A percentile compares a stretch with the other conserved stretches of the same genome.
Conservation (phyloP, 202 grass and related monocot genomes). For the Panicum hallii region DNA sequence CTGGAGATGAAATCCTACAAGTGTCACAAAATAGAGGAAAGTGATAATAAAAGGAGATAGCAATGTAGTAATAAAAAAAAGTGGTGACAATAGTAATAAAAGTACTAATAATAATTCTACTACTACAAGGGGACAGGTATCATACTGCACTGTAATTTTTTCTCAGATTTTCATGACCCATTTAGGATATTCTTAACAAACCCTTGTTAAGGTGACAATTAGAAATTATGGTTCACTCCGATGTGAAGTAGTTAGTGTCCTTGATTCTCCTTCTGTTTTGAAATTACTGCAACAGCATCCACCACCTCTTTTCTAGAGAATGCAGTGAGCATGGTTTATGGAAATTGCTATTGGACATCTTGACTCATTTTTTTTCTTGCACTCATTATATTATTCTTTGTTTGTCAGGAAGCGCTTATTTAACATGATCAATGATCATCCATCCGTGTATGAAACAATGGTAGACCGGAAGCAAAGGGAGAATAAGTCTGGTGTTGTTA, state of each 20-base stretch:
- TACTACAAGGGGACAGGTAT: not conserved
- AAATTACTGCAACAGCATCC: not conserved
- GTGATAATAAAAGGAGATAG: not conserved
- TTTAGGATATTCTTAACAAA: not conserved
- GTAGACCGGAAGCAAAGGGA: conserved; percentile 59
- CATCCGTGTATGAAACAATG: conserved; percentile 74
- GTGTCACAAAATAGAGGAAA: not conserved
- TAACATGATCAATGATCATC: conserved; percentile 81
- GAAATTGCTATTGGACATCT: not conserved
- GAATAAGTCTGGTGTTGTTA: conserved; percentile 63
- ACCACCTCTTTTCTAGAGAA: not conserved
- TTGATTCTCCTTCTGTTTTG: conserved; percentile 10
- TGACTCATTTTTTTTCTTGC: conserved; percentile 14
- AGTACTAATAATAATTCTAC: not conserved
- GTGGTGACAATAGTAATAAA: not conserved
- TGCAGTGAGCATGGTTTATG: not conserved
- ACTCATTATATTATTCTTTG: conserved; percentile 32
- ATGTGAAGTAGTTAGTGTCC: not conserved
- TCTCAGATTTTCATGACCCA: not conserved
- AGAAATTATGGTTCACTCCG: not conserved
- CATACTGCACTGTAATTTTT: not conserved
- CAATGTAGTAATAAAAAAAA: not conserved
- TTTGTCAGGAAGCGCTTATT: conserved; percentile 80
- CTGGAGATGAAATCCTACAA: not conserved
- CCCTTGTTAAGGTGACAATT: not conserved